Conservation (phyloP, 2,329 filamentous ascomycete species). For the Aspergillus persii region DNA sequence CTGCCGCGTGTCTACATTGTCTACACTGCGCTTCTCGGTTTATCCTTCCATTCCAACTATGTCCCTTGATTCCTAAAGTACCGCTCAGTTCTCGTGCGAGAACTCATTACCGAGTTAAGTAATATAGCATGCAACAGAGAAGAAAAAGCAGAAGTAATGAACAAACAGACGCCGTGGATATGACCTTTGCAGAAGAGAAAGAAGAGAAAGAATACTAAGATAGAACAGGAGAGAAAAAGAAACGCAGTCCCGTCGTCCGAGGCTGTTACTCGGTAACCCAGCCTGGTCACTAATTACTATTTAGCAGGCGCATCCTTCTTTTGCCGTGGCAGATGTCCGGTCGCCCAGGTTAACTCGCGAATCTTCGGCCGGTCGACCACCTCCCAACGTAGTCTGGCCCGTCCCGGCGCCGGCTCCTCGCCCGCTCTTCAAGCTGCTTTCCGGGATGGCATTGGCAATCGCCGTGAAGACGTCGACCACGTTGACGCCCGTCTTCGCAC, state of each 20-base stretch:
- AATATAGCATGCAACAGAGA: neutral
- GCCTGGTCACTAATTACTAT: slow-evolving; percentile 6
- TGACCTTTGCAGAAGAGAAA: slow-evolving; percentile 1
- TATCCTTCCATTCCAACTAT: neutral
- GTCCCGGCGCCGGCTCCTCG: slow-evolving; percentile 66
- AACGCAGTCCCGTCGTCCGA: neutral
- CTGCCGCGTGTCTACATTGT: no score
- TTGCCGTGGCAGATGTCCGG: slow-evolving; percentile 69
- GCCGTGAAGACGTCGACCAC: slow-evolving; percentile 96
- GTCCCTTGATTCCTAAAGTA: neutral
- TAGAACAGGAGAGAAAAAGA: neutral
- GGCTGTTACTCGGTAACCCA: slow-evolving; percentile 10
- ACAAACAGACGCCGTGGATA: slow-evolving; percentile 9
- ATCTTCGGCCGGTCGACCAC: slow-evolving; percentile 46
- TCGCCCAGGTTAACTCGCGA: slow-evolving; percentile 78
- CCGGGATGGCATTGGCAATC: slow-evolving; percentile 96
- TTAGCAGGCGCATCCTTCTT: slow-evolving; percentile 90
- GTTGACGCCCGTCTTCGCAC: slow-evolving; percentile 92
- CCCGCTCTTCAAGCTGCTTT: slow-evolving; percentile 89
- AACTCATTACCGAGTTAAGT: neutral
- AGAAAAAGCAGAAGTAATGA: neutral
- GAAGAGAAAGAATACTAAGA: neutral
- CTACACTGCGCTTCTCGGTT: neutral
- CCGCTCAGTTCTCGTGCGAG: neutral
- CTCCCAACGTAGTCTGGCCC: slow-evolving; percentile 58